Percentiles rank a stretch among this genome's conserved stretches.
These are phyloP conservation scores for Solanum gracilifrons DNA, from an alignment of 257 asterid genomes.

Conservation along the genomic window DNA sequence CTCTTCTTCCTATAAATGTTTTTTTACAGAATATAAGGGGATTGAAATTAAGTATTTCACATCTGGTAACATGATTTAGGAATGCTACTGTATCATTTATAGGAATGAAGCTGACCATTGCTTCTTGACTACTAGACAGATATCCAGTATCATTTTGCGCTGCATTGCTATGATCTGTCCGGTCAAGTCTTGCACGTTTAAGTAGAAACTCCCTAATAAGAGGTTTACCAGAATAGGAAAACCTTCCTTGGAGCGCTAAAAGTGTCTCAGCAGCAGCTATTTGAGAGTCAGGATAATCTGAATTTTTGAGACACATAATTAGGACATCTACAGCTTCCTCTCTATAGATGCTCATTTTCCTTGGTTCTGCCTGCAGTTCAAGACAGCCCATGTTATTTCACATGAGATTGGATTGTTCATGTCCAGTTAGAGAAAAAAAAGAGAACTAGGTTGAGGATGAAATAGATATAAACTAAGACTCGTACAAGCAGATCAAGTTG, in stretches of 20 bases:
- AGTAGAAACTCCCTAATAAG: constrained; percentile 59
- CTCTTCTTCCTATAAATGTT: constrained; percentile 50
- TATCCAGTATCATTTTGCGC: constrained; percentile 36
- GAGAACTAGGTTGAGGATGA: neutral
- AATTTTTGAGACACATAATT: constrained; percentile 56
- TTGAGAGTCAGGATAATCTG: constrained; percentile 49
- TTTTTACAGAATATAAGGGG: neutral
- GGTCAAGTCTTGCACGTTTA: constrained; percentile 50
- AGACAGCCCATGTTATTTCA: neutral
- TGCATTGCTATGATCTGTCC: constrained; percentile 22
- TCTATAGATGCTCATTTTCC: constrained; percentile 81
- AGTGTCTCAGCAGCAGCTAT: constrained; percentile 64
- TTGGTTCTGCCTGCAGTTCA: constrained; percentile 57
- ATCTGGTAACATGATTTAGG: neutral
- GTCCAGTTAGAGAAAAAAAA: neutral
- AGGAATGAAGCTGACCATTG: constrained; percentile 26
- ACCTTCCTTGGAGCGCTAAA: constrained; percentile 65
- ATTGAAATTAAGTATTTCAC: neutral
- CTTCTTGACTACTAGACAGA: constrained; percentile 24
- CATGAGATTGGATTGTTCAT: neutral
- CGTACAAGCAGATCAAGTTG: constrained; percentile 77
- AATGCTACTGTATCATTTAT: neutral
- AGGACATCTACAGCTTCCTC: constrained; percentile 78
- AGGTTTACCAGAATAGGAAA: constrained; percentile 68
- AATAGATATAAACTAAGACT: neutral